Evolutionary conservation across 257 asterid species (phyloP), one percentile per base, ranked within the genome.

Genomic region (Fraxinus pennsylvanica): DNA sequence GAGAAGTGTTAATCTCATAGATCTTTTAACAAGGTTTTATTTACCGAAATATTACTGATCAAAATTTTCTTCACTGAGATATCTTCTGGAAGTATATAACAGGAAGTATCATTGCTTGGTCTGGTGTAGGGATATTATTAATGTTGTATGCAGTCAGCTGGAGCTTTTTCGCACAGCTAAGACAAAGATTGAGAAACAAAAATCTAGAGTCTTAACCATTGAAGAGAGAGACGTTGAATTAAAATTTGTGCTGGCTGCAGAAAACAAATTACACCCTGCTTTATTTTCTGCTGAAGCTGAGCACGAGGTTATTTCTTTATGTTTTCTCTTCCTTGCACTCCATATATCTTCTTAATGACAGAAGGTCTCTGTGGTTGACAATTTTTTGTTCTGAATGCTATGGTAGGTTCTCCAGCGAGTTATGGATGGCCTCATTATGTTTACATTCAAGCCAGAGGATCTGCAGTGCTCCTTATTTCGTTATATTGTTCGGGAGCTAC

Each of bases 381-480:
- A 79, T 54, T 25, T 77, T 70, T 73, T 66, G 73, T 67, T 84
- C 84, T 68, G 70, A 73, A 68, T 78, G 78, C 76, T 80, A 86
- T 96, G 79, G 70, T 90, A 96, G 99, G 99, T 96, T 86, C 99
- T 96, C 82, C 99, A 96, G 87, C 97, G 89, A 87, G 87, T 96
- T 76, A 78, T 92, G 93, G 94, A 92, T 78, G 98, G 97, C 81
- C 91, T 96, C 74, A 88, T 92, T 84, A 82, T 92, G 74, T 84
- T 90, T 67, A 90, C 98, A 54, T 92, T 96, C 85, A 90, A 81
- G 81, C 87, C 89, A 19, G 93, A 89, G 80, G 98, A 96, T 85
- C 86, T 96, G 81, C 93, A 85, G 12, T 96, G 99, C 87, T 91
- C 97, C 80, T 82, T 91, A 75, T 96, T 96, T 79, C 92, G 81